Base-by-base conservation (phyloP, 2,329 filamentous ascomycete genomes). In the Pleurostoma richardsiae region DNA sequence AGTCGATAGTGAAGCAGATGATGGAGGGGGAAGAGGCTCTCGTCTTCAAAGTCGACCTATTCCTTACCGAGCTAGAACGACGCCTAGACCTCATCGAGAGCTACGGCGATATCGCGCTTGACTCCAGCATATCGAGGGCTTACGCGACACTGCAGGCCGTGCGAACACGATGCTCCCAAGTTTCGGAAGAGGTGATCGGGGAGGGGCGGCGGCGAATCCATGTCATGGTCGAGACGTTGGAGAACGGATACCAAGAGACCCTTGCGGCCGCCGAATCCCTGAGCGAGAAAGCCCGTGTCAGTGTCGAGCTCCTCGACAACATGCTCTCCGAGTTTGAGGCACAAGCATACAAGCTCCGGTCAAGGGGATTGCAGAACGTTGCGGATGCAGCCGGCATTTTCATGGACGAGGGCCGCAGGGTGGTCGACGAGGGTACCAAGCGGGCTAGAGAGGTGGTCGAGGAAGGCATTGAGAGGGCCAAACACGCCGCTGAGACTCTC, bases 211-310 rank as follows among this genome's bases (percentile, higher is more conserved):
- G 89, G 53, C 81, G 90, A 50, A 83, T 95, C 49, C 87, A 89
- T 53, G 82, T 97, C 49, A 85, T 97, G 71, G 90, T 99, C 31
- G 92, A 97, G 58, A 96, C 90, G 1, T 73, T 99, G 10, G 94
- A 99, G 65, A 78, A 79, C 29, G 80, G 88, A 53, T 99, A 96
- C 67, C 85, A 95, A 52, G 88, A 94, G 56, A 90, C 88, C 1
- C 69, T 99, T 53, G 85, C 80, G 11, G 88, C 87, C 3, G 90
- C 91, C 53, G 91, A 89, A 61, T 91, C 90, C 0, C 70, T 97
- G 57, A 90, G 94, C 59, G 90, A 96, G 57, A 97, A 97, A 70
- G 90, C 92, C 3, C 82, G 88, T 50, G 85, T 92, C 33, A 89
- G 90, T 4, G 85, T 99, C 53, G 85, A 88, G 50, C 71, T 97